Evolutionary conservation across 768 basidiomycete genomes (phyloP).

Genomic region (Trametes elegans): DNA sequence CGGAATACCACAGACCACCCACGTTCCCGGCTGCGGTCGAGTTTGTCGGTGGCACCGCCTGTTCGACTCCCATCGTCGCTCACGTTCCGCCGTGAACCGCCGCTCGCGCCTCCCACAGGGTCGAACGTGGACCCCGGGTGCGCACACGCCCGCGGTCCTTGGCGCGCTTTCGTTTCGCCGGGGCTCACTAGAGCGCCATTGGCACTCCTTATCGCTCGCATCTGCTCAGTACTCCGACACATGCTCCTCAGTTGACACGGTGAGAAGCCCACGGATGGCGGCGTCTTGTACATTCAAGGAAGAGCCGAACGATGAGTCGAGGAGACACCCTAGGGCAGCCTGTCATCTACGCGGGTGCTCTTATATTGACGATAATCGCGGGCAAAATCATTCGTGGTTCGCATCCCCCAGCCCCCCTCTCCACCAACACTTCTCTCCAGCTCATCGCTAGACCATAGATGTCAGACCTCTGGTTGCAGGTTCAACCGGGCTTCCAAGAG

Average conservation of each 20-base stretch:
- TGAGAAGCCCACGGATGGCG: not conserved
- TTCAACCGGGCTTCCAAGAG: not conserved
- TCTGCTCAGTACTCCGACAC: constrained; percentile 13
- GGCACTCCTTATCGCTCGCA: constrained; percentile 5
- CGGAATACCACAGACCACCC: not conserved
- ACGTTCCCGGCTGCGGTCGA: not conserved
- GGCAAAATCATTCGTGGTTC: too few relatives aligned
- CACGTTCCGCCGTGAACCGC: not conserved
- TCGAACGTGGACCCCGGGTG: constrained; percentile 2
- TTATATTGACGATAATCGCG: constrained; percentile 9
- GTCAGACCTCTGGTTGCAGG: not conserved
- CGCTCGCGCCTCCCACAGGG: not conserved
- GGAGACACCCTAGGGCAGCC: not conserved
- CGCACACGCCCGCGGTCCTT: not conserved
- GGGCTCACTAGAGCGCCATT: not conserved
- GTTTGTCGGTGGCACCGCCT: not conserved
- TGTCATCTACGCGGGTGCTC: not conserved
- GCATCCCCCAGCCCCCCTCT: not conserved
- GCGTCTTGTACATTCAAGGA: constrained; percentile 7
- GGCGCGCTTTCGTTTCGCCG: not conserved
- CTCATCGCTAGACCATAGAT: not conserved
- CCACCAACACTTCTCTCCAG: not conserved
- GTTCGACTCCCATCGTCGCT: not conserved
- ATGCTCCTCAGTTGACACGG: constrained; percentile 4
- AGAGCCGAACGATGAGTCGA: constrained; percentile 4